Evolutionary conservation across 768 basidiomycete species (phyloP).

Genomic region (Cyclocybe aegerita): DNA sequence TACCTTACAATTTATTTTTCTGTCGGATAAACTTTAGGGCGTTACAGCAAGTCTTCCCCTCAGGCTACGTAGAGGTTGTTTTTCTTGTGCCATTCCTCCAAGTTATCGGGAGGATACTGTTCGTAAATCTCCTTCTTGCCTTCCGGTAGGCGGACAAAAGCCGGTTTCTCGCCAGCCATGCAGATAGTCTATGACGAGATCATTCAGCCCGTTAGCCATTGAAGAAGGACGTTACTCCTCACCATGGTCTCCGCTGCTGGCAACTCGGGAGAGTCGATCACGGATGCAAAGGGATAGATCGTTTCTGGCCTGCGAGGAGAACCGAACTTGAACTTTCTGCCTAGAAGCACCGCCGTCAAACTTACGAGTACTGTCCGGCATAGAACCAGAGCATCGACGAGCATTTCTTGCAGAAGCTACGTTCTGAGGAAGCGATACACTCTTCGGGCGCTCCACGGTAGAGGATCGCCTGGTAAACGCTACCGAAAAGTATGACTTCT

Average conservation of each 20-base stretch:
- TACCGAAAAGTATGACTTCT: background rate
- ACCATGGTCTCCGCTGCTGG: constrained; percentile 52
- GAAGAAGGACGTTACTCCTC: constrained; percentile 10
- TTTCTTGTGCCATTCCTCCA: constrained; percentile 64
- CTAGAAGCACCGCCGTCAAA: background rate
- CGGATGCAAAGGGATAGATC: constrained; percentile 68
- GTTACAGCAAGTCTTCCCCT: background rate
- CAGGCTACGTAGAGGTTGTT: constrained; percentile 37
- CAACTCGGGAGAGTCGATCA: constrained; percentile 61
- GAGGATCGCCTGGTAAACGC: constrained; percentile 63
- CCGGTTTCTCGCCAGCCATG: constrained; percentile 50
- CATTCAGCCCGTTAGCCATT: background rate
- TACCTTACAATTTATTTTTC: no score
- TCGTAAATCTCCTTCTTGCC: constrained; percentile 49
- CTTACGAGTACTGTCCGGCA: constrained; percentile 41
- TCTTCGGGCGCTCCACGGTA: constrained; percentile 54
- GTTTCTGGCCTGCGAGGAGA: constrained; percentile 50
- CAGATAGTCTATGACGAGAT: constrained; percentile 38
- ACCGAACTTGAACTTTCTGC: background rate
- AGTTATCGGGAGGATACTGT: constrained; percentile 40
- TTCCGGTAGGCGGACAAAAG: constrained; percentile 60
- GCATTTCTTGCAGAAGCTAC: constrained; percentile 64
- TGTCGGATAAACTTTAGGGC: no score
- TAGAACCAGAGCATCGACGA: constrained; percentile 70
- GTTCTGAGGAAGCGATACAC: constrained; percentile 48